phyloP scores from a whole-genome alignment of 1,284 basidiomycete species.

The Ceraceosorus guamensis region DNA sequence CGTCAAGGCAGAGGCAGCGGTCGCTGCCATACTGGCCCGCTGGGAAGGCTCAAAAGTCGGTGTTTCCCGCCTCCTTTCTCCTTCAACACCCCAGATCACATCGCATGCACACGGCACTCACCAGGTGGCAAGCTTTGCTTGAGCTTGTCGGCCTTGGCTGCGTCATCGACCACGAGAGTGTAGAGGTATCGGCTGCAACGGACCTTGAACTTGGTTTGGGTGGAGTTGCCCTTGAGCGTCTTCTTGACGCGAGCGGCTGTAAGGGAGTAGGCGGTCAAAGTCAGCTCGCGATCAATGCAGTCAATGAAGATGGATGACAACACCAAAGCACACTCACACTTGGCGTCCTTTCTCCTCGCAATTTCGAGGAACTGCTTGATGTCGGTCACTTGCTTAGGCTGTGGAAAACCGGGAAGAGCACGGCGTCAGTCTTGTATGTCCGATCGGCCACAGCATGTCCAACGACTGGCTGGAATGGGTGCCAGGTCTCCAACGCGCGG shows the following conservation, averaged over 20 bases:
- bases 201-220: slow-evolving; percentile 87
- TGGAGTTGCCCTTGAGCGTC: slow-evolving; percentile 71
- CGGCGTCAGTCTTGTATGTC: not conserved
- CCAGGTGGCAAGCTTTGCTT: slow-evolving; percentile 91
- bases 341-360: slow-evolving; percentile 67
- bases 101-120: slow-evolving; percentile 51
- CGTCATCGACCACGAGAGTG: slow-evolving; percentile 89
- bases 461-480: no score
- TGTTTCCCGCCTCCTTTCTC: no score
- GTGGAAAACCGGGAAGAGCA: slow-evolving; percentile 8
- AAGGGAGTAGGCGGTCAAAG: not conserved
- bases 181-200: slow-evolving; percentile 95
- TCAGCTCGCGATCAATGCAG: not conserved
- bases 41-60: no score
- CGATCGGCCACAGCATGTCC: no score
- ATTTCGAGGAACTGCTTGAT: slow-evolving; percentile 99
- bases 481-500: no score
- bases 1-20: no score
- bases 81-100: no score
- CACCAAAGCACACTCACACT: slow-evolving; percentile 48
- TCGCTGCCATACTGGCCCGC: no score
- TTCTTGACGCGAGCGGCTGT: slow-evolving; percentile 94
- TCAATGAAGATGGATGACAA: not conserved
- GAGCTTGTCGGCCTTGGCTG: slow-evolving; percentile 98
- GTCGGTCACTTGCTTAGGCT: slow-evolving; percentile 97